These are phyloP conservation scores for Tetradesmus lagerheimii DNA, from an alignment of 139 green algal genomes.

Conservation along the genomic window DNA sequence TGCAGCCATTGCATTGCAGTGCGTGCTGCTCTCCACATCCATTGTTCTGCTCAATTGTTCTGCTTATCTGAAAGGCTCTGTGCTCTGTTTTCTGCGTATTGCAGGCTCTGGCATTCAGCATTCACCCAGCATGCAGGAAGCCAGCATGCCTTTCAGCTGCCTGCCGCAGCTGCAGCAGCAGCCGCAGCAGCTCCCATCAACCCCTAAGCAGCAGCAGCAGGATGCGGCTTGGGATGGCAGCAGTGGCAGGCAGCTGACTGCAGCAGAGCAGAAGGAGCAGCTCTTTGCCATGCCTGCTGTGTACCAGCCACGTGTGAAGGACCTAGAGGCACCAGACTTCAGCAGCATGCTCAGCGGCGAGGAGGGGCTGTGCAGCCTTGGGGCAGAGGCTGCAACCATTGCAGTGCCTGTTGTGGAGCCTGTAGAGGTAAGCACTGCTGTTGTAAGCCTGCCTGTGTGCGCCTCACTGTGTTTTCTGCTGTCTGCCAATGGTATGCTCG, in stretches of 20 bases:
- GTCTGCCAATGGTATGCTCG: background rate
- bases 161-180: background rate
- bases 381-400: background rate
- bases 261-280: background rate
- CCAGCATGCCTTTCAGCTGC: conserved; percentile 9
- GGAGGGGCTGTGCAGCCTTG: background rate
- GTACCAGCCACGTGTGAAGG: conserved; percentile 40
- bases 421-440: background rate
- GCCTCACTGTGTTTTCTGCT: background rate
- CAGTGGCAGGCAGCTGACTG: background rate
- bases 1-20: no score
- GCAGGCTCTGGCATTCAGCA: background rate
- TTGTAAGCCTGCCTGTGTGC: background rate
- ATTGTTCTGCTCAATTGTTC: background rate
- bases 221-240: background rate
- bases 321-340: background rate
- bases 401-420: conserved; percentile 6
- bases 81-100: background rate
- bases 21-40: background rate
- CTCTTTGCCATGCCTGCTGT: conserved; percentile 11
- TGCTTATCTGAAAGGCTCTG: background rate
- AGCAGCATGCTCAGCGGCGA: conserved; percentile 1
- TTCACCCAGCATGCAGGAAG: conserved; percentile 4
- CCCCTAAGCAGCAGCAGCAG: background rate
- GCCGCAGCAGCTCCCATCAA: background rate